phyloP scores from a whole-genome alignment of 2,329 filamentous ascomycete genomes.

The Metarhizium album region DNA sequence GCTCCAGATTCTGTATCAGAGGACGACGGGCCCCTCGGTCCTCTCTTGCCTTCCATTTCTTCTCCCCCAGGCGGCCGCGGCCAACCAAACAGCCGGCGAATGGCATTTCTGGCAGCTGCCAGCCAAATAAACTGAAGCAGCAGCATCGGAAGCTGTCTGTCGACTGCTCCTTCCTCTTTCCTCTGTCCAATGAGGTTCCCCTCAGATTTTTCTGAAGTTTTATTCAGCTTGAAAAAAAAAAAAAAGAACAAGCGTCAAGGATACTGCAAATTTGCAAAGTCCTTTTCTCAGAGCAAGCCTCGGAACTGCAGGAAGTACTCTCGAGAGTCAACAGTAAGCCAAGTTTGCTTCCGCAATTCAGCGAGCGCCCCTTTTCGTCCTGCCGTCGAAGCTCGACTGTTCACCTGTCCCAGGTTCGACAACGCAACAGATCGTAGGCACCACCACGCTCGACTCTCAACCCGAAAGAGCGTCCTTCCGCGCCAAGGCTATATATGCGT shows the following conservation, averaged over 20 bases:
- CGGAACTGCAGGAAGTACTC: not conserved
- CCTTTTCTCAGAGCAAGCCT: too few relatives aligned
- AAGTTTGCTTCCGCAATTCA: not conserved
- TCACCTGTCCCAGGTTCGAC: not conserved
- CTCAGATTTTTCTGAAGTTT: not conserved
- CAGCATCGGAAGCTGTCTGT: conserved; percentile 10
- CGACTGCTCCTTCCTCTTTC: not conserved
- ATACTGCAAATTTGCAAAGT: not conserved
- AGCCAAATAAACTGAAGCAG: conserved; percentile 20
- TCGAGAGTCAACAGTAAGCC: not conserved
- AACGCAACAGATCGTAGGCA: not conserved
- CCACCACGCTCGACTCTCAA: not conserved
- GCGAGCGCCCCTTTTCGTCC: too few relatives aligned
- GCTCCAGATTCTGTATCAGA: not conserved
- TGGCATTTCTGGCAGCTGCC: conserved; percentile 19
- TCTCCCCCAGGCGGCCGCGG: conserved; percentile 13
- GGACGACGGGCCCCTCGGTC: not conserved
- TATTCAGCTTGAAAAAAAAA: not conserved
- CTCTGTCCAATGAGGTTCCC: not conserved
- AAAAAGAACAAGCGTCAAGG: not conserved
- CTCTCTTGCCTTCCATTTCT: not conserved
- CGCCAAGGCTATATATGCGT: not conserved
- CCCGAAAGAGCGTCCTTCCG: not conserved
- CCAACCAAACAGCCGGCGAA: conserved; percentile 22
- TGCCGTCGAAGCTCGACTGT: not conserved